Evolutionary conservation across 2,329 filamentous ascomycete genomes (phyloP).

Genomic region (Cylindrodendrum hubeiense): DNA sequence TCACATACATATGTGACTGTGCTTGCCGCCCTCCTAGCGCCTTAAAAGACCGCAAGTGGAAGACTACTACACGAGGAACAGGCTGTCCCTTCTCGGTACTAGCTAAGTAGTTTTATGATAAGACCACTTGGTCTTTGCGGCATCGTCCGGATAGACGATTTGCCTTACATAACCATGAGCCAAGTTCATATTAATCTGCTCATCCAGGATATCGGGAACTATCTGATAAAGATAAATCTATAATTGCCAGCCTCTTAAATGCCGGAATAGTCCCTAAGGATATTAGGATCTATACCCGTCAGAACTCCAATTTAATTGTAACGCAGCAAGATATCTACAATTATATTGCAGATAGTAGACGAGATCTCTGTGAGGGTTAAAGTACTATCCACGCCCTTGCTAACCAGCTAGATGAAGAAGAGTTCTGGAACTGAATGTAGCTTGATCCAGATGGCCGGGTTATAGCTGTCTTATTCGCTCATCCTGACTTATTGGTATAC

Average conservation of each 20-base stretch:
- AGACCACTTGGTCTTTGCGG: too few relatives aligned
- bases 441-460: constrained; percentile 28
- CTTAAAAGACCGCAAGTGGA: not conserved
- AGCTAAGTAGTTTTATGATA: constrained; percentile 2
- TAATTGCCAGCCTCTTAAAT: too few relatives aligned
- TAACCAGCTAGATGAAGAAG: constrained; percentile 27
- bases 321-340: constrained; percentile 43
- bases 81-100: not conserved
- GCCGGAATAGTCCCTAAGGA: constrained; percentile 25
- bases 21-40: not conserved
- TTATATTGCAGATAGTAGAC: constrained; percentile 29
- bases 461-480: too few relatives aligned
- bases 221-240: too few relatives aligned
- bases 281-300: constrained; percentile 28
- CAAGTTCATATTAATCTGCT: too few relatives aligned
- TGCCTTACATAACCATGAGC: too few relatives aligned
- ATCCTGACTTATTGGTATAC: constrained; percentile 35
- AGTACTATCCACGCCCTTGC: constrained; percentile 28
- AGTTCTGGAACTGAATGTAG: constrained; percentile 24
- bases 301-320: constrained; percentile 19
- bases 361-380: constrained; percentile 26
- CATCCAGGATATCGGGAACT: too few relatives aligned
- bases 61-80: not conserved
- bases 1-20: not conserved
- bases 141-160: too few relatives aligned